These are phyloP conservation scores for Meyerozyma elateridarum DNA, from an alignment of 1,139 yeast genomes.

Conservation along the genomic window DNA sequence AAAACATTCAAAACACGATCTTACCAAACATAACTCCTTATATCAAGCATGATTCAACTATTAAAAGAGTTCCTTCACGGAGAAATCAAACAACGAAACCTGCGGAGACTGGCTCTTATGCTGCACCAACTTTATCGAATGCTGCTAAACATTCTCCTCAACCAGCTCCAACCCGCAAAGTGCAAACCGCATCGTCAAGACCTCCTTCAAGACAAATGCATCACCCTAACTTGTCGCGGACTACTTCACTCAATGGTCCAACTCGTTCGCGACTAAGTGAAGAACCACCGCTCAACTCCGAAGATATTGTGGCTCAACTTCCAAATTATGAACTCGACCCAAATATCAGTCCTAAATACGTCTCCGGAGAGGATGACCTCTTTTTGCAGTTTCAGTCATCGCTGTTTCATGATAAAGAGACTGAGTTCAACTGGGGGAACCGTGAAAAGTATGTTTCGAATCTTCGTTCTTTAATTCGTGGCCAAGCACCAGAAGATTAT, in stretches of 20 bases:
- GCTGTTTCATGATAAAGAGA: constrained; percentile 71
- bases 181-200: too few relatives aligned
- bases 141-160: background rate
- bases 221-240: background rate
- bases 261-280: background rate
- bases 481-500: constrained; percentile 40
- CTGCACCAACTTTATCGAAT: too few relatives aligned
- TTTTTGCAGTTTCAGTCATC: constrained; percentile 10
- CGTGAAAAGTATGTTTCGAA: constrained; percentile 62
- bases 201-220: constrained; percentile 1
- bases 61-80: background rate
- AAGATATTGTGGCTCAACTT: constrained; percentile 4
- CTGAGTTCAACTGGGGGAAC: constrained; percentile 79
- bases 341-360: constrained; percentile 17
- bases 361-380: constrained; percentile 6
- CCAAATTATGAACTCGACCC: constrained; percentile 24
- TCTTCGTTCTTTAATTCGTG: constrained; percentile 58
- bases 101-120: too few relatives aligned
- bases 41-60: constrained; percentile 1
- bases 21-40: constrained; percentile 12
- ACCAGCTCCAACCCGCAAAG: background rate
- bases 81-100: background rate
- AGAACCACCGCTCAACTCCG: background rate
- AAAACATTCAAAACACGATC: constrained; percentile 22
- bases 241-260: background rate